Base-by-base conservation (phyloP, 805 yeast genomes). In the Barnettozyma siamensis region DNA sequence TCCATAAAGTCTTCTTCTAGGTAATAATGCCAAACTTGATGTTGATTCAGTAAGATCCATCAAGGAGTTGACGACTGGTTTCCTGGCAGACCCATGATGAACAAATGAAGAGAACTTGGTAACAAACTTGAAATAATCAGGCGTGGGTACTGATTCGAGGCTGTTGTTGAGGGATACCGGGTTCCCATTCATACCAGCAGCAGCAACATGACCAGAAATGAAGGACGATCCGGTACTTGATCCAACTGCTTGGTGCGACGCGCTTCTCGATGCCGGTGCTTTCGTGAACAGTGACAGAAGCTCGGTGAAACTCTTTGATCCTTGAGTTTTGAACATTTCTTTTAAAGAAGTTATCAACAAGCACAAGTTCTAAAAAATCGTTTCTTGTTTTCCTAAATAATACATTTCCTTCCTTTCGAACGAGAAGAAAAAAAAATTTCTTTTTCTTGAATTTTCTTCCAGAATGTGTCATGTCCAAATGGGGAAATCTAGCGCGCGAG, bases 11-110 rank as follows among this genome's bases (percentile, higher is more conserved):
- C 78, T 52, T 54, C 79, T 59, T 46, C 70, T 61, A 3, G 79
- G 80, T 33, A 75, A 60, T 15, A 72, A 48, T 24, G 72, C 67
- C 29, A 72, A 56, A 11, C 46, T 49, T 40, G 63, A 69, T 0
- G 76, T 57, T 0, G 73, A 69, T 40, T 72, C 78, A 18, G 75
- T 67, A 44, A 75, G 58, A 46, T 75, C 80, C 43, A 75, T 65
- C 20, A 75, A 53, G 2, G 78, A 73, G 43, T 65, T 70, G 27
- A 75, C 67, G 29, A 64, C 58, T 0, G 78, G 73, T 16, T 48
- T 47, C 3, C 64, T 47, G 10, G 52, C 48, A 7, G 54, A 47
- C 8, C 74, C 70, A 54, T 74, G 79, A 53, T 70, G 73, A 5
- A 71, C 76, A 46, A 64, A 73, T 9, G 71, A 62, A 7, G 75